Evolutionary conservation across 1,284 basidiomycete species (phyloP).

Genomic region (Trichosporon ovoides): DNA sequence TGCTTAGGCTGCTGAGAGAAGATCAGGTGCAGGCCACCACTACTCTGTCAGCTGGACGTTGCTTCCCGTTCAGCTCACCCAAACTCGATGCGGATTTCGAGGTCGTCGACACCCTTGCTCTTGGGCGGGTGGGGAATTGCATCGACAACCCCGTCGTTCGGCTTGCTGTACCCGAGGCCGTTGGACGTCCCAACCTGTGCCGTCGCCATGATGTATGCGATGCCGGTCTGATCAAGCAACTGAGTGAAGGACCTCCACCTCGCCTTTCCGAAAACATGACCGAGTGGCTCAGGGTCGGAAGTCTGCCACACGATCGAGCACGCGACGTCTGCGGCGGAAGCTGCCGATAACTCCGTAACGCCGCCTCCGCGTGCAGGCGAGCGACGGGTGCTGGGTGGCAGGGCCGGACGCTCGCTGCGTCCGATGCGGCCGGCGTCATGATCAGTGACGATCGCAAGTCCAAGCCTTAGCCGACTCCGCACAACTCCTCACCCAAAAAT

Average conservation of each 20-base stretch:
- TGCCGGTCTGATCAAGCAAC: neutral
- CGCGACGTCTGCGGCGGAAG: constrained; percentile 1
- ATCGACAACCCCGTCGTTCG: constrained; percentile 9
- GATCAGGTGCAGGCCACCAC: constrained; percentile 81
- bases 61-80: constrained; percentile 7
- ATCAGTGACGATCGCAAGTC: constrained; percentile 4
- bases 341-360: constrained; percentile 10
- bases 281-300: neutral
- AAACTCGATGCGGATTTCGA: constrained; percentile 22
- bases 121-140: neutral
- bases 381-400: neutral
- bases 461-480: neutral
- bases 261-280: constrained; percentile 1
- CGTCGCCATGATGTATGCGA: constrained; percentile 14
- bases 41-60: constrained; percentile 30
- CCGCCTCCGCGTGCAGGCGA: neutral
- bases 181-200: constrained; percentile 19
- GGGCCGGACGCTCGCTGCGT: neutral
- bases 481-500: constrained; percentile 19
- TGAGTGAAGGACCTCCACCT: constrained; percentile 10
- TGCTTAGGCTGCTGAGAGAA: constrained; percentile 64
- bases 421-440: constrained; percentile 4
- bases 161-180: constrained; percentile 26
- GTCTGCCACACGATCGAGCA: neutral
- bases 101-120: constrained; percentile 11